phyloP scores from a whole-genome alignment of 352 stramenopile species.

The Elongisporangium anandrum region DNA sequence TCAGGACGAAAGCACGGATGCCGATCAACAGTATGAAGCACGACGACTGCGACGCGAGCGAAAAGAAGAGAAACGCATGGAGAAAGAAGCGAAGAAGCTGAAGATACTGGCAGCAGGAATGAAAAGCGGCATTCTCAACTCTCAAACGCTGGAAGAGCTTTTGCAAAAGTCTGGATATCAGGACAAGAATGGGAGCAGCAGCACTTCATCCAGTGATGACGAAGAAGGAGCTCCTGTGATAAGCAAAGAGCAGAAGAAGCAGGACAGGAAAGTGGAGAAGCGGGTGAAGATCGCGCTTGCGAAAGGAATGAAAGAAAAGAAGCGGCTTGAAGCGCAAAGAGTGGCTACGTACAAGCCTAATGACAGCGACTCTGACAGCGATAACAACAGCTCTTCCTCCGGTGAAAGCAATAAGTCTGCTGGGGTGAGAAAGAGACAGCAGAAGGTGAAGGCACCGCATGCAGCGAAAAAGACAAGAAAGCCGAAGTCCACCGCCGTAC shows the following conservation, averaged over 20 bases:
- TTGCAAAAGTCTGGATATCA: not conserved
- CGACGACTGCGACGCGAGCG: not conserved
- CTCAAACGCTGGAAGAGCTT: not conserved
- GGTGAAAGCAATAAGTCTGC: not conserved
- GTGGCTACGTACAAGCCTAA: no score
- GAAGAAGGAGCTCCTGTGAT: not conserved
- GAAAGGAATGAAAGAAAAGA: no score
- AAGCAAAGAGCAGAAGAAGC: not conserved
- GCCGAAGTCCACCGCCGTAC: not conserved
- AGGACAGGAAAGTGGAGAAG: not conserved
- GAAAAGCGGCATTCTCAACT: not conserved
- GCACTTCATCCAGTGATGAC: not conserved
- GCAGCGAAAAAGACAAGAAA: not conserved
- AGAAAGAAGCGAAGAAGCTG: conserved; percentile 1
- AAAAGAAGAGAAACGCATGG: not conserved
- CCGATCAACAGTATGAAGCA: conserved; percentile 1
- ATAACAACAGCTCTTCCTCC: no score
- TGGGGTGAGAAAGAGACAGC: conserved; percentile 5
- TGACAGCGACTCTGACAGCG: no score
- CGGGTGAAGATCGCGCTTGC: not conserved
- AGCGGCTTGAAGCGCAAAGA: no score
- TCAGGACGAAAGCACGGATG: not conserved
- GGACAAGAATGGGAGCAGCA: not conserved
- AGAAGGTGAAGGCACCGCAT: conserved; percentile 3
- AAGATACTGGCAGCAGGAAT: not conserved